Percentiles rank a stretch among this genome's conserved stretches.
These are phyloP conservation scores for Gonium pectorale DNA, from an alignment of 139 green algal species.

Conservation along the genomic window DNA sequence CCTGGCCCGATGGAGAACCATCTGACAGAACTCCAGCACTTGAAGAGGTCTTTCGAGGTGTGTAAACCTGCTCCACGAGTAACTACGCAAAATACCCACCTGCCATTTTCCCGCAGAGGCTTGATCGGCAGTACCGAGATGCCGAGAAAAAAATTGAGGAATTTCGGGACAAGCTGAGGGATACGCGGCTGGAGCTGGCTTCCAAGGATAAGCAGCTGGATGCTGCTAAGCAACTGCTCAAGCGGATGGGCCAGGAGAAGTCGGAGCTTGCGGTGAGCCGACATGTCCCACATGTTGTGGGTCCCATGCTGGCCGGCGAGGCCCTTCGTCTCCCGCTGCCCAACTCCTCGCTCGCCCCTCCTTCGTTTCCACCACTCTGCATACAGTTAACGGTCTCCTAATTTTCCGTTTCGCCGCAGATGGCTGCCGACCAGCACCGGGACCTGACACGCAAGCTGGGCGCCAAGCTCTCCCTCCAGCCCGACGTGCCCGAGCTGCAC, in stretches of 20 bases:
- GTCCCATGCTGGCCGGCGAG: too few relatives aligned
- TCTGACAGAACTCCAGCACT: too few relatives aligned
- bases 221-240: neutral
- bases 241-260: neutral
- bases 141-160: constrained; percentile 17
- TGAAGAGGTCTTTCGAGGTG: too few relatives aligned
- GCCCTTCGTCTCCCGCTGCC: too few relatives aligned
- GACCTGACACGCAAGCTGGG: constrained; percentile 17
- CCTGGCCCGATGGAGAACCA: too few relatives aligned
- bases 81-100: neutral
- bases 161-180: constrained; percentile 12
- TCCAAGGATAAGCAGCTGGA: constrained; percentile 28
- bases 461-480: constrained; percentile 28
- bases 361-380: neutral
- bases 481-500: constrained; percentile 8
- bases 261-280: constrained; percentile 3
- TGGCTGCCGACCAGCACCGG: neutral
- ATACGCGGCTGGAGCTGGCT: neutral
- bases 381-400: too few relatives aligned
- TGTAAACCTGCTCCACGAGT: too few relatives aligned
- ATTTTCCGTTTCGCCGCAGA: too few relatives aligned
- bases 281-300: too few relatives aligned
- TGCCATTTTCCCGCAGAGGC: neutral
- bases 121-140: neutral
- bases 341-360: neutral